Percentiles rank a stretch among this genome's conserved stretches.
Conservation (phyloP, 2,329 filamentous ascomycete genomes). For the Furcasterigmium sp. region DNA sequence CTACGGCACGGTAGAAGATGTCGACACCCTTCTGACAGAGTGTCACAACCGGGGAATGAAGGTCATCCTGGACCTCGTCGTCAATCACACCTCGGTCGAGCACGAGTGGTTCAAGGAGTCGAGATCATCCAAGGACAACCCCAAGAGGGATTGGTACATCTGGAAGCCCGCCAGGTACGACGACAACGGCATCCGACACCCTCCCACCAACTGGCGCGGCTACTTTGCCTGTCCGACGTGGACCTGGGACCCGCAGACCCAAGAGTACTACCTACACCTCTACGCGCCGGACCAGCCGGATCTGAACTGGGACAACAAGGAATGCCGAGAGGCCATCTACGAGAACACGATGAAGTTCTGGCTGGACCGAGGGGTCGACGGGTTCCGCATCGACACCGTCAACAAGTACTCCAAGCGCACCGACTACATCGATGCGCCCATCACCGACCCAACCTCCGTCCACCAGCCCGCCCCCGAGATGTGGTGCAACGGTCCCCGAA, state of each 20-base stretch:
- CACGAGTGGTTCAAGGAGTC: conserved; percentile 56
- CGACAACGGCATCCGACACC: conserved; percentile 43
- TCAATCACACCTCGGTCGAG: conserved; percentile 60
- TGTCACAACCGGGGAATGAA: conserved; percentile 58
- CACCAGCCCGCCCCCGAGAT: conserved; percentile 40
- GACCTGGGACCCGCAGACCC: conserved; percentile 44
- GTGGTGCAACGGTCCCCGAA: conserved; percentile 57
- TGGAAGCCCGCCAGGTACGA: conserved; percentile 56
- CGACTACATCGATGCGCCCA: conserved; percentile 46
- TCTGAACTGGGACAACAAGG: conserved; percentile 69
- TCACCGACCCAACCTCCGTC: conserved; percentile 30
- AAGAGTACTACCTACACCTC: conserved; percentile 53
- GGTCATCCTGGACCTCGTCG: conserved; percentile 66
- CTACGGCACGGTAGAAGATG: conserved; percentile 63
- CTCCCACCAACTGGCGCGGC: conserved; percentile 53
- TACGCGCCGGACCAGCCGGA: conserved; percentile 70
- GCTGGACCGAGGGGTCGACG: conserved; percentile 62
- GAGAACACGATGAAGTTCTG: conserved; percentile 65
- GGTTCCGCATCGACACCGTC: conserved; percentile 64
- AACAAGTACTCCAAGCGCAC: conserved; percentile 61
- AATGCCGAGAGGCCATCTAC: conserved; percentile 63
- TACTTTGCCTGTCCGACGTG: conserved; percentile 45
- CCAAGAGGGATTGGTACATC: conserved; percentile 59
- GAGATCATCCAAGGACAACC: conserved; percentile 40
- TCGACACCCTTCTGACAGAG: conserved; percentile 56